Evolutionary conservation across 768 basidiomycete species (phyloP), one percentile per base, ranked within the genome.

Genomic region (Kwoniella dendrophila): DNA sequence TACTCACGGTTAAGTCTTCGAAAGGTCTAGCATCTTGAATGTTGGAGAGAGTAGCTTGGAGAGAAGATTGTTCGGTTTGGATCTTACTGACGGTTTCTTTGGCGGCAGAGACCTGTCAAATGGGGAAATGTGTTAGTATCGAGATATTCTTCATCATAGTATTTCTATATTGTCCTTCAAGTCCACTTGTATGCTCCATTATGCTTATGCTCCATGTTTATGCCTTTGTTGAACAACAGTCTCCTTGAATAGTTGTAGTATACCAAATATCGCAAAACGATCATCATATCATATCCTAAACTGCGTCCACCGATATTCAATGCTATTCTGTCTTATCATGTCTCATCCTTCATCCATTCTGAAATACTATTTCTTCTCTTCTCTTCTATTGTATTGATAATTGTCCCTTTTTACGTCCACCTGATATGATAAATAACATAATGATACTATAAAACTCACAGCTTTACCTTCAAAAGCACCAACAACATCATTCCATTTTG

Each of bases 1-100:
- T n/a, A 82, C 89, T 67, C 66, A 95, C 94, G 34, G 92, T 94
- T 69, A 99, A 84, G 73, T 98, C 90, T 78, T 98, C 93, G 82
- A 99, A 96, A 7, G 95, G 90, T 81, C 96, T 88, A 43, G 94
- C 93, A 53, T 94, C 87, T 83, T 97, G 90, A 64, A 99, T 98
- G 85, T 99, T 96, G 70, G 89, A 87, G 64, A 98, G 88, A 27
- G 96, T 97, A 43, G 86, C 87, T 81, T 92, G 88, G 70, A 99
- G 88, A 73, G 91, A 87, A 80, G 88, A 86, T 71, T 98, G 84
- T 81, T 98, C 95, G 43, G 86, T 81, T 64, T 94, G 89, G 71
- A 98, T 92, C 82, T 95, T 91, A 71, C 85, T 81, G 67, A 89
- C 87, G 11, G 95, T 95, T 80, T 90, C 88, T 81, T 90, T 84